Conservation (phyloP, 2,329 filamentous ascomycete species). For the Exophiala sp. region DNA sequence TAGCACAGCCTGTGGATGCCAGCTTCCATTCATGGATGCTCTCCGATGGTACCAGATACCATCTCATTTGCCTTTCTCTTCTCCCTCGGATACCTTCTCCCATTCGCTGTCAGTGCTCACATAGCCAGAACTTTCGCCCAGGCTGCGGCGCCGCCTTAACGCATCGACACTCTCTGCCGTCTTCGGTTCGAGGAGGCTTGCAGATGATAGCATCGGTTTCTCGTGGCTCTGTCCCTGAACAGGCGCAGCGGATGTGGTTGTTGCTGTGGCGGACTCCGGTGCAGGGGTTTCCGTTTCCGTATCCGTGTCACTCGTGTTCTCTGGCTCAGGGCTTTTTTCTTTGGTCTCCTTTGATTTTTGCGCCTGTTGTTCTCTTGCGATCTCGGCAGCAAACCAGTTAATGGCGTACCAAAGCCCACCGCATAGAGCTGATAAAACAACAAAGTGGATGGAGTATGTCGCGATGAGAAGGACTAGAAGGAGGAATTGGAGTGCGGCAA, state of each 20-base stretch:
- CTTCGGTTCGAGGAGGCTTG: constrained; percentile 41
- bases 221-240: constrained; percentile 18
- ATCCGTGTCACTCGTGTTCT: constrained; percentile 33
- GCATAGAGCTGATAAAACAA: constrained; percentile 71
- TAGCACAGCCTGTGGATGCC: background rate
- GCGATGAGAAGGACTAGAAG: constrained; percentile 69
- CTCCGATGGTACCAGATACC: background rate
- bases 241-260: constrained; percentile 12
- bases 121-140: constrained; percentile 49
- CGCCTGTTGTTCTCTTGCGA: constrained; percentile 47
- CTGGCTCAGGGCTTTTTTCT: constrained; percentile 36
- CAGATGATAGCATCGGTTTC: constrained; percentile 11
- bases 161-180: constrained; percentile 38
- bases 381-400: constrained; percentile 87
- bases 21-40: background rate
- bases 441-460: constrained; percentile 84
- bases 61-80: constrained; percentile 49
- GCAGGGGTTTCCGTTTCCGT: constrained; percentile 33
- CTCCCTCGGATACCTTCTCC: constrained; percentile 68
- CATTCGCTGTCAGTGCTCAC: constrained; percentile 90
- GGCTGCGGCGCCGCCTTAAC: constrained; percentile 42
- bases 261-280: constrained; percentile 1
- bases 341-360: constrained; percentile 43
- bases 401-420: constrained; percentile 85
- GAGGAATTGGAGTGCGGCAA: constrained; percentile 75